These are phyloP conservation scores for Chlorella sp. DNA, from an alignment of 139 green algal species.

Conservation along the genomic window DNA sequence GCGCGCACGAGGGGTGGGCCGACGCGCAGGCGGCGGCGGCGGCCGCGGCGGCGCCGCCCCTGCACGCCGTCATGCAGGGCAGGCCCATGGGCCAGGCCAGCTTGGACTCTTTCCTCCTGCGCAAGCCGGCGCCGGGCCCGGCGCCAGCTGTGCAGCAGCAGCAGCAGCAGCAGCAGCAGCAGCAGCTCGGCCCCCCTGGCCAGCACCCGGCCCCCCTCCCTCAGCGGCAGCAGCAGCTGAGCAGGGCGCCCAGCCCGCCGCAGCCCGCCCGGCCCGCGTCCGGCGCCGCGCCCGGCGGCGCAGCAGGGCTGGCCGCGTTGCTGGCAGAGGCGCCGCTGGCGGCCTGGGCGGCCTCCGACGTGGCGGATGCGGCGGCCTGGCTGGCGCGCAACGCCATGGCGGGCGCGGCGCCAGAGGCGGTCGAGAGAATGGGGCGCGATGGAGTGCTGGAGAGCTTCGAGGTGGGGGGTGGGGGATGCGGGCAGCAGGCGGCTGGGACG, in stretches of 20 bases:
- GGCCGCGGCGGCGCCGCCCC: slow-evolving; percentile 8
- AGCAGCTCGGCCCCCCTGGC: not conserved
- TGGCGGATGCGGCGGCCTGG: not conserved
- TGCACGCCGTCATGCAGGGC: not conserved
- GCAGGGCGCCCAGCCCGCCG: not conserved
- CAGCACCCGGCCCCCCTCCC: too few species aligned
- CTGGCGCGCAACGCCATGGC: not conserved
- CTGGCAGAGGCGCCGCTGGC: not conserved
- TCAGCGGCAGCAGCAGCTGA: not conserved
- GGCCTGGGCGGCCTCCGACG: slow-evolving; percentile 9
- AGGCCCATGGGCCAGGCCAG: too few species aligned
- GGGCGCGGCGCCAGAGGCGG: not conserved
- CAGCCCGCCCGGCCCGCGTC: not conserved
- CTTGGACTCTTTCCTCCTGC: too few species aligned
- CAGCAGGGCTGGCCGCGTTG: not conserved
- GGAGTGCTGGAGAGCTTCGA: not conserved
- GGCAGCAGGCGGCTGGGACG: too few species aligned
- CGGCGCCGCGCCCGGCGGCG: not conserved
- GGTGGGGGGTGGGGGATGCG: too few species aligned
- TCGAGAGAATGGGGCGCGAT: too few species aligned
- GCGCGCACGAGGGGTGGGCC: not conserved
- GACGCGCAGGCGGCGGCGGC: not conserved
- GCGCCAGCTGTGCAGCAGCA: slow-evolving; percentile 8
- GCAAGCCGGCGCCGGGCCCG: too few species aligned
- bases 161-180: not conserved